Conservation (phyloP, 495 filamentous ascomycete genomes). For the Aspergillus indologenus region DNA sequence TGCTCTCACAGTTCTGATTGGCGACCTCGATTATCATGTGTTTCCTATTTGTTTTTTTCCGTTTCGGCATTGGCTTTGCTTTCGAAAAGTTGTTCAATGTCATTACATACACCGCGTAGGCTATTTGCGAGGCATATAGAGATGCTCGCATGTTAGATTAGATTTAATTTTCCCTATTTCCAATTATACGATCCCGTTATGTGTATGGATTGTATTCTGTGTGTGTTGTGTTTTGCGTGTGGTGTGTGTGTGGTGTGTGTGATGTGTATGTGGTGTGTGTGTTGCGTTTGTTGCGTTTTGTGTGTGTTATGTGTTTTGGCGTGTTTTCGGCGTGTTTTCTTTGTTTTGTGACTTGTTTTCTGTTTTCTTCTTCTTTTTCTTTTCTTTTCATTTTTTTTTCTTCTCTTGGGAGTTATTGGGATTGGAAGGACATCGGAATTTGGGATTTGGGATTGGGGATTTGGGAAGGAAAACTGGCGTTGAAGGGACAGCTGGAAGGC, state of each 20-base stretch:
- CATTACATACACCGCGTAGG: constrained; percentile 38
- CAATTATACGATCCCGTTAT: constrained; percentile 36
- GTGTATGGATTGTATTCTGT: constrained; percentile 33
- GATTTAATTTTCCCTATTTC: constrained; percentile 44
- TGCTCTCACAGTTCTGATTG: constrained; percentile 11
- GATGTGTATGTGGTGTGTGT: constrained; percentile 33
- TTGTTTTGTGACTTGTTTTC: constrained; percentile 8
- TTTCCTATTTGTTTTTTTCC: constrained; percentile 24
- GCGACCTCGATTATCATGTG: constrained; percentile 25
- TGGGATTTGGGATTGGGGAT: constrained; percentile 4
- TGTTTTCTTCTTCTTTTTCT: constrained; percentile 7
- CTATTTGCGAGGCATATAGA: constrained; percentile 20
- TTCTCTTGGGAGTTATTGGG: background rate
- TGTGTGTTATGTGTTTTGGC: constrained; percentile 24
- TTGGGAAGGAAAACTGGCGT: constrained; percentile 1
- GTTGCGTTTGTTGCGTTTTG: constrained; percentile 19
- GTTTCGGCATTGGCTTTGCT: constrained; percentile 23
- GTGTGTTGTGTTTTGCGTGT: constrained; percentile 18
- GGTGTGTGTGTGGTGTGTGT: constrained; percentile 28
- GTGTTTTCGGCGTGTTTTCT: constrained; percentile 21
- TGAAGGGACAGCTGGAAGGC: background rate
- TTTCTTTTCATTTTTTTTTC: constrained; percentile 10
- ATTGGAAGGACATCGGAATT: constrained; percentile 7
- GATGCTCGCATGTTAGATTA: constrained; percentile 42
- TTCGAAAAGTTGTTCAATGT: constrained; percentile 37